phyloP scores from a whole-genome alignment of 2,329 filamentous ascomycete genomes.

The Alternaria alternata region DNA sequence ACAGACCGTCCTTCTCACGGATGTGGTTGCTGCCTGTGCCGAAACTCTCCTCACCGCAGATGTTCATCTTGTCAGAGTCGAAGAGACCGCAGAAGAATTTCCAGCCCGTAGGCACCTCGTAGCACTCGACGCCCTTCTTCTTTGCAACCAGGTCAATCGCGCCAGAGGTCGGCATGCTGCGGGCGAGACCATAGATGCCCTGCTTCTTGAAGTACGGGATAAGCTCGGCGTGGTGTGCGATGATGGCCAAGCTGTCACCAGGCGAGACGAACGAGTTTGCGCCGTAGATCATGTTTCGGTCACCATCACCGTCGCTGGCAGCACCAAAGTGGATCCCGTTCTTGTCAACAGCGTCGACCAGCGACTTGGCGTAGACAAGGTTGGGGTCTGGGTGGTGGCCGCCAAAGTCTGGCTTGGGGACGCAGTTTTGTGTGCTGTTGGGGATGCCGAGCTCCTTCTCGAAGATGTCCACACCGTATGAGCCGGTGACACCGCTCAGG shows the following conservation, averaged over 20 bases:
- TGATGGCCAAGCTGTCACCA: slow-evolving; percentile 96
- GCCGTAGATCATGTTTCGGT: slow-evolving; percentile 99
- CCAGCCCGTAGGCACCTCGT: slow-evolving; percentile 98
- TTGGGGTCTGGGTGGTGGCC: slow-evolving; percentile 98
- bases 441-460: slow-evolving; percentile 89
- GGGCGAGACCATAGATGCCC: slow-evolving; percentile 92
- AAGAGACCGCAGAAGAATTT: slow-evolving; percentile 98
- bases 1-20: slow-evolving; percentile 97
- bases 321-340: slow-evolving; percentile 93
- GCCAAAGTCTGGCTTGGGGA: slow-evolving; percentile 92
- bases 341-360: slow-evolving; percentile 93
- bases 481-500: slow-evolving; percentile 92
- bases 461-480: slow-evolving; percentile 94
- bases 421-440: slow-evolving; percentile 87
- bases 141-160: slow-evolving; percentile 96
- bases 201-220: slow-evolving; percentile 99
- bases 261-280: slow-evolving; percentile 96
- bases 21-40: slow-evolving; percentile 99
- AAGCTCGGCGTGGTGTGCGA: slow-evolving; percentile 93
- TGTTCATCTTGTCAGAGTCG: slow-evolving; percentile 99
- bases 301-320: slow-evolving; percentile 94
- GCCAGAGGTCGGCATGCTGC: slow-evolving; percentile 96
- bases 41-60: slow-evolving; percentile 98
- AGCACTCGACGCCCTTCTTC: slow-evolving; percentile 88
- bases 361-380: slow-evolving; percentile 92